Evolutionary conservation across 805 yeast genomes (phyloP).

Genomic region (Kuraishia cidri): DNA sequence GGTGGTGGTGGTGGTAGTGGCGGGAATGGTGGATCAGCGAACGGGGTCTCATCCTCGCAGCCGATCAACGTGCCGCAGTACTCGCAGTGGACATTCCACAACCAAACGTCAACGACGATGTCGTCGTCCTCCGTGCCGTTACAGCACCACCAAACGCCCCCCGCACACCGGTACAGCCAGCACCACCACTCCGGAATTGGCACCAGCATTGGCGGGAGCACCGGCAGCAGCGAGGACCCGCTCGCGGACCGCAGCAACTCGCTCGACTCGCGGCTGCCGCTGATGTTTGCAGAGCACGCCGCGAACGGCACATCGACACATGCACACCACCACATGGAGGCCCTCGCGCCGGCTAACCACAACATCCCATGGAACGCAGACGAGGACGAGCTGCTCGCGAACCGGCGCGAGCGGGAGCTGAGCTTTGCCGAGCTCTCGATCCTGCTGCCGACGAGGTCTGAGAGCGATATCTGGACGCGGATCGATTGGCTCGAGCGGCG

Average conservation of each 20-base stretch:
- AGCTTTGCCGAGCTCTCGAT: conserved; percentile 68
- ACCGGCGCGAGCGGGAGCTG: conserved; percentile 47
- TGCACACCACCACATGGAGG: conserved; percentile 2
- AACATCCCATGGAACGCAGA: conserved; percentile 45
- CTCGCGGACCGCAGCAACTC: background rate
- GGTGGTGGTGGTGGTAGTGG: background rate
- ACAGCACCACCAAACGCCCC: background rate
- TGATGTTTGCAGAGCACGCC: background rate
- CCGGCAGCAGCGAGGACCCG: conserved; percentile 1
- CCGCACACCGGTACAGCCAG: background rate
- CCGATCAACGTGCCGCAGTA: conserved; percentile 1
- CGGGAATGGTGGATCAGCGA: background rate
- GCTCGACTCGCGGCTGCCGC: background rate
- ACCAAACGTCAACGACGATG: conserved; percentile 2
- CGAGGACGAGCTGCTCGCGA: conserved; percentile 61
- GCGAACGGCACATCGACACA: background rate
- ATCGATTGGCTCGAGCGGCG: conserved; percentile 33
- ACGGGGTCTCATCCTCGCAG: background rate
- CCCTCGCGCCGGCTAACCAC: conserved; percentile 4
- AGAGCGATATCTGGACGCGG: conserved; percentile 62
- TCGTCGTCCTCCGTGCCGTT: background rate
- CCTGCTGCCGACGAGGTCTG: conserved; percentile 63
- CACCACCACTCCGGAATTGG: background rate
- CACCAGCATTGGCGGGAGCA: background rate
- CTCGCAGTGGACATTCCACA: conserved; percentile 4